Evolutionary conservation across 1,139 yeast genomes (phyloP), one percentile per base, ranked within the genome.

Genomic region (Waltiozyma sp.): DNA sequence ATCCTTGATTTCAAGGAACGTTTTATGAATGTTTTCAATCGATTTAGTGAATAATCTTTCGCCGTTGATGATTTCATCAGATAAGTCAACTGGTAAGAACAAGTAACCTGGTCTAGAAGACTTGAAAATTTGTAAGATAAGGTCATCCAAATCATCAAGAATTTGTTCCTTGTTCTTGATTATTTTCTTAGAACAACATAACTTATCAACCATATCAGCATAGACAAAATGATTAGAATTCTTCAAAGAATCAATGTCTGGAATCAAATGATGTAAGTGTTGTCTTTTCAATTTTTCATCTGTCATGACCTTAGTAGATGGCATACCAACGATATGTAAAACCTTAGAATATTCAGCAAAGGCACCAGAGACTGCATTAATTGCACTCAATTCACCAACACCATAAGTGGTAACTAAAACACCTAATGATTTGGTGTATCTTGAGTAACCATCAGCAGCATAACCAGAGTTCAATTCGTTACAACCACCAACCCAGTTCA

Each of bases 91-190:
- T 2, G 96, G 96, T 38, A 87, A 60, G 57, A 75, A 84, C 45
- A 87, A 63, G 57, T 82, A 86, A 8, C 94, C 95, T 1, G 96
- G 96, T 57, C 81, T 74, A 26, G 81, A 77, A 45, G 72, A 69
- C 38, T 62, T 66, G 50, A 75, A 65, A 28, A 85, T 76, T 28
- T 72, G 67, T 38, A 58, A 56, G 48, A 87, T 72, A 4, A 85
- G 85, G 26, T 65, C 65, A 59, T 87, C 96, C 44, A 87, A 70
- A 55, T 75, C 72, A 28, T 65, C 65, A 23, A 76, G 66, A 1
- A 77, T 80, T 11, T 63, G 59, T 3, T 65, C 61, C 28, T 77
- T 69, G 47, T 69, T 65, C 40, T 66, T 68, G 47, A 85, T 63
- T 37, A 75, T 65, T 57, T 78, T 88, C 31, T 70, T 69, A 37